These are phyloP conservation scores for Hypoxylon sp. DNA, from an alignment of 2,329 filamentous ascomycete genomes.

Conservation along the genomic window DNA sequence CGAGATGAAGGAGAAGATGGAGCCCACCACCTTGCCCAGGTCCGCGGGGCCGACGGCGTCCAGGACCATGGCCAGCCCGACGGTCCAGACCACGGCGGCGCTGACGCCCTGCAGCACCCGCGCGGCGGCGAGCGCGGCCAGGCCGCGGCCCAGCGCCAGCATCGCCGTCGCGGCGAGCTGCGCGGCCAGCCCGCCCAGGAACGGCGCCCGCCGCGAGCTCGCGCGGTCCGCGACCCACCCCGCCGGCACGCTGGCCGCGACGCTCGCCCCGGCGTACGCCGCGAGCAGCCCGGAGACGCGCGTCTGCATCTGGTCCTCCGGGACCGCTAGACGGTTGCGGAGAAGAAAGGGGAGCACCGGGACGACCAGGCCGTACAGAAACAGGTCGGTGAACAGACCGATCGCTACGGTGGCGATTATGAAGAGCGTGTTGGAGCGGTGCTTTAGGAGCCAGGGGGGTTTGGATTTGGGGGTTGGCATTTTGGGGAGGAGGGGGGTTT, in stretches of 20 bases:
- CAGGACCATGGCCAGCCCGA: conserved; percentile 62
- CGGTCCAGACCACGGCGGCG: conserved; percentile 65
- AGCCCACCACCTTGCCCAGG: conserved; percentile 68
- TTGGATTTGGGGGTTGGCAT: not conserved
- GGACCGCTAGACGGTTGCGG: conserved; percentile 57
- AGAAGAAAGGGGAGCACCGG: conserved; percentile 68
- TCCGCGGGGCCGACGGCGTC: conserved; percentile 65
- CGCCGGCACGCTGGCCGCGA: conserved; percentile 59
- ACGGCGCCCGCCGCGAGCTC: conserved; percentile 63
- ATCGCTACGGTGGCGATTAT: conserved; percentile 65
- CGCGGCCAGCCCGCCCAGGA: conserved; percentile 62
- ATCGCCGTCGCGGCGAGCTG: conserved; percentile 63
- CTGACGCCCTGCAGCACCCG: conserved; percentile 66
- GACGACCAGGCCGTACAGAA: conserved; percentile 67
- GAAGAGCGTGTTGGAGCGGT: conserved; percentile 67
- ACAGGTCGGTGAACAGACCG: conserved; percentile 66
- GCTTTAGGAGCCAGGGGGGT: conserved; percentile 44
- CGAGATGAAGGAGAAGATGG: conserved; percentile 67
- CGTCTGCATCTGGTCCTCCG: conserved; percentile 58
- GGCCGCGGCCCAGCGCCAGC: conserved; percentile 58
- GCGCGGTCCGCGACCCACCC: conserved; percentile 64
- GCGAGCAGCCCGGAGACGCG: conserved; percentile 63
- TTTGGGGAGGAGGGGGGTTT: not conserved
- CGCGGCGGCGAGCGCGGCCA: conserved; percentile 59
- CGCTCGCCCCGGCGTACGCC: conserved; percentile 61